Conservation (phyloP, 495 filamentous ascomycete species). For the Penicillium samsonianum region DNA sequence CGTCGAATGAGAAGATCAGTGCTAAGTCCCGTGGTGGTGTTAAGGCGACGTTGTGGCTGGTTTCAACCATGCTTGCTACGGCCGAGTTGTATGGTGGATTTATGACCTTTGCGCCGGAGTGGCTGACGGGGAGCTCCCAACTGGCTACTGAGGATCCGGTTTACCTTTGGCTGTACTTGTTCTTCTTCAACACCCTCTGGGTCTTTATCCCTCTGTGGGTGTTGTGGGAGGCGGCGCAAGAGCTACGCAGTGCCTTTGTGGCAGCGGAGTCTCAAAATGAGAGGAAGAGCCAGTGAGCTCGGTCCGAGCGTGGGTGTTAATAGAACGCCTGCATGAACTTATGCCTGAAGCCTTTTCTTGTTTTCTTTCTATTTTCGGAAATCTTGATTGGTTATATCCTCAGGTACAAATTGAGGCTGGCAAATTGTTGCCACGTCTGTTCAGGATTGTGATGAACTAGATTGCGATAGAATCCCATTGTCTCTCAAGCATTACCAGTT, state of each 20-base stretch:
- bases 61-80: constrained; percentile 76
- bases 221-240: constrained; percentile 63
- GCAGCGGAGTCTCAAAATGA: constrained; percentile 16
- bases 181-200: constrained; percentile 93
- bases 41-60: constrained; percentile 64
- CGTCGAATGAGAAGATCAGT: constrained; percentile 28
- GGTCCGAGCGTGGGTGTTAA: not conserved
- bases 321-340: not conserved
- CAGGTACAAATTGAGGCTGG: not conserved
- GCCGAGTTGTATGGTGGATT: constrained; percentile 95
- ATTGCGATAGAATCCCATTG: no score
- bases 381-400: not conserved
- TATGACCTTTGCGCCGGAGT: constrained; percentile 97
- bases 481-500: no score
- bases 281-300: constrained; percentile 20
- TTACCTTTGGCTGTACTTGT: constrained; percentile 83
- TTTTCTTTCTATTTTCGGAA: not conserved
- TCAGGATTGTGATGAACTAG: no score
- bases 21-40: constrained; percentile 29
- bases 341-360: not conserved
- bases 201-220: constrained; percentile 79
- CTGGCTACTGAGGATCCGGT: constrained; percentile 81
- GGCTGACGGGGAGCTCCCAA: constrained; percentile 75
- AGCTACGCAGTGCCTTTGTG: constrained; percentile 60
- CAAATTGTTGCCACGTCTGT: not conserved